Percentiles rank a stretch among this genome's conserved stretches.
phyloP scores from a whole-genome alignment of 805 yeast species.

The Yamadazyma tumulicola region DNA sequence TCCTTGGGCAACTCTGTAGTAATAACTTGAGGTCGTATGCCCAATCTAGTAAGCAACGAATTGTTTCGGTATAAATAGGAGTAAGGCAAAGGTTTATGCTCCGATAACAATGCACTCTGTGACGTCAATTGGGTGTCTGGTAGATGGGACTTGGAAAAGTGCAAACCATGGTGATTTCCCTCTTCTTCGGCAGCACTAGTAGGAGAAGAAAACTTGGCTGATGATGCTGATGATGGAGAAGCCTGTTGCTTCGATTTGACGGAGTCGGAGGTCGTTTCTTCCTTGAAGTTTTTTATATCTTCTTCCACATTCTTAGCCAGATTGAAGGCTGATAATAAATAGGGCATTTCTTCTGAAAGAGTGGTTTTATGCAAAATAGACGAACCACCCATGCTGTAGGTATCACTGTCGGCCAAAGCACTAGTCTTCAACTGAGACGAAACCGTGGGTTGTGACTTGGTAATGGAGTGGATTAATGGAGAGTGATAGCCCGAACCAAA shows the following conservation, averaged over 20 bases:
- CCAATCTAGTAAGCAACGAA: constrained; percentile 35
- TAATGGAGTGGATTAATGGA: constrained; percentile 40
- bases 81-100: constrained; percentile 22
- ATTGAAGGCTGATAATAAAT: constrained; percentile 62
- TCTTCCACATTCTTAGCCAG: constrained; percentile 57
- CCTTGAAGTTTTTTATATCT: constrained; percentile 33
- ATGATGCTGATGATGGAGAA: constrained; percentile 3
- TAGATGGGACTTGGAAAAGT: constrained; percentile 20
- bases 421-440: constrained; percentile 3
- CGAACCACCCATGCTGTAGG: constrained; percentile 28
- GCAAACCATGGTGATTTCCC: constrained; percentile 1
- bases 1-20: constrained; percentile 24
- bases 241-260: constrained; percentile 3
- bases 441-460: constrained; percentile 17
- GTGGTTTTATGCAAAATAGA: constrained; percentile 48
- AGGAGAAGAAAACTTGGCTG: neutral
- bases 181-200: neutral
- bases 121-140: constrained; percentile 33
- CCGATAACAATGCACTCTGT: constrained; percentile 26
- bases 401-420: constrained; percentile 19
- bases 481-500: constrained; percentile 20
- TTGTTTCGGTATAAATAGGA: constrained; percentile 26
- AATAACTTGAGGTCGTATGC: constrained; percentile 41
- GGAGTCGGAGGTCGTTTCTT: constrained; percentile 12
- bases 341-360: constrained; percentile 62